Conservation (phyloP, 2,329 filamentous ascomycete species). For the Lecanicillium sp. region DNA sequence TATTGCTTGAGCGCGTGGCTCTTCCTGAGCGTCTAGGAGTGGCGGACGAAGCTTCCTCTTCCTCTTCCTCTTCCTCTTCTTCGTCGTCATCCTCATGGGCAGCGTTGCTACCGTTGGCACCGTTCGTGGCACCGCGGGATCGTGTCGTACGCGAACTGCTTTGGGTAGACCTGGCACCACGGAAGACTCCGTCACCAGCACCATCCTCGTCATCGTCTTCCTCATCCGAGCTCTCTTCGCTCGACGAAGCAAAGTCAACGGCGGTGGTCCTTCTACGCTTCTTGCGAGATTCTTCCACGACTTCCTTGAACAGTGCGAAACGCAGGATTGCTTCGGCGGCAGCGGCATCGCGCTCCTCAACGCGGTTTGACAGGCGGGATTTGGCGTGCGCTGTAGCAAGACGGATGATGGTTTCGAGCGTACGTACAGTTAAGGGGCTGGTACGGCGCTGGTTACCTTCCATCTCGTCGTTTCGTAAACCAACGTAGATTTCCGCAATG, state of each 20-base stretch:
- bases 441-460: slow-evolving; percentile 90
- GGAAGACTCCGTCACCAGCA: slow-evolving; percentile 51
- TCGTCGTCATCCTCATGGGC: slow-evolving; percentile 43
- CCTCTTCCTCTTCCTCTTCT: slow-evolving; percentile 46
- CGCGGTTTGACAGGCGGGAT: slow-evolving; percentile 75
- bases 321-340: slow-evolving; percentile 85
- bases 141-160: slow-evolving; percentile 25
- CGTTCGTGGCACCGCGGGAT: slow-evolving; percentile 22
- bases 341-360: slow-evolving; percentile 83
- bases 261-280: slow-evolving; percentile 68
- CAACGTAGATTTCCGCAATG: slow-evolving; percentile 85
- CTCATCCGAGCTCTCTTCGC: slow-evolving; percentile 52
- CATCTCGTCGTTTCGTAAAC: slow-evolving; percentile 90
- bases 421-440: slow-evolving; percentile 93
- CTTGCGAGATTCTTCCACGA: slow-evolving; percentile 76
- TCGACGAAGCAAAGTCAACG: slow-evolving; percentile 51
- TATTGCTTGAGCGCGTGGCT: slow-evolving; percentile 30
- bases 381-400: slow-evolving; percentile 94
- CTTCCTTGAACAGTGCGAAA: slow-evolving; percentile 96
- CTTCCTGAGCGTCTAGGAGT: slow-evolving; percentile 39
- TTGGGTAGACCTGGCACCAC: slow-evolving; percentile 28
- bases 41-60: slow-evolving; percentile 37
- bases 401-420: slow-evolving; percentile 96
- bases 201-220: slow-evolving; percentile 54
- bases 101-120: slow-evolving; percentile 21